Conservation (phyloP, 148 eudicot species). For the Rhododendron simsii region DNA sequence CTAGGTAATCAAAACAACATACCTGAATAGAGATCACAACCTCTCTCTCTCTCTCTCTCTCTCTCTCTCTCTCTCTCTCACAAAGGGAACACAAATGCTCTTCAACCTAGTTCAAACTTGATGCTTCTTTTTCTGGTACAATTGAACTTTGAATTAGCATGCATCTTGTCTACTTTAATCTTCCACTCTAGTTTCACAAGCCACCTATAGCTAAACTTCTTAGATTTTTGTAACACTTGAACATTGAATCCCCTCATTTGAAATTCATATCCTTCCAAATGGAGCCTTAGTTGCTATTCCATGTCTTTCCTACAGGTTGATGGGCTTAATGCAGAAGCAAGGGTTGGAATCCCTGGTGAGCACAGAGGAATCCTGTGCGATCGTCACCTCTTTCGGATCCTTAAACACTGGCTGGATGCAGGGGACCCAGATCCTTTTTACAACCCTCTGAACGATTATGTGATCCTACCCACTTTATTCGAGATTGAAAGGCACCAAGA, state of each 20-base stretch:
- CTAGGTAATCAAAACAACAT: background rate
- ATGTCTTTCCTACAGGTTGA: conserved; percentile 56
- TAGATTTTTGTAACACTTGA: background rate
- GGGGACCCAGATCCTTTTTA: conserved; percentile 85
- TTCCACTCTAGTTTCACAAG: background rate
- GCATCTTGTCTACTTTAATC: background rate
- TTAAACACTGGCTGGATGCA: conserved; percentile 82
- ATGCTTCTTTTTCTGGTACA: background rate
- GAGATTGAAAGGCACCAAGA: conserved; percentile 57
- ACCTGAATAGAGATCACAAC: background rate
- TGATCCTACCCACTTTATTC: conserved; percentile 72
- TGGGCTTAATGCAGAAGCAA: conserved; percentile 94
- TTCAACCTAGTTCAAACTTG: background rate
- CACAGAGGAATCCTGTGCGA: conserved; percentile 89
- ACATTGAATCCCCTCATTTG: background rate
- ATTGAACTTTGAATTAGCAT: background rate
- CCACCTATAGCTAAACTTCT: background rate
- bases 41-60: too few species aligned
- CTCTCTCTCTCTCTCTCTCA: background rate
- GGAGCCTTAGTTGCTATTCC: background rate
- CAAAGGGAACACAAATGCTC: background rate
- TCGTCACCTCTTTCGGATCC: conserved; percentile 77
- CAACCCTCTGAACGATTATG: conserved; percentile 85
- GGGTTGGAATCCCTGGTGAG: conserved; percentile 93
- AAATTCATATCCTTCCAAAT: background rate